Evolutionary conservation across 2,329 filamentous ascomycete genomes (phyloP).

Genomic region (Dothiorella sarmentorum): DNA sequence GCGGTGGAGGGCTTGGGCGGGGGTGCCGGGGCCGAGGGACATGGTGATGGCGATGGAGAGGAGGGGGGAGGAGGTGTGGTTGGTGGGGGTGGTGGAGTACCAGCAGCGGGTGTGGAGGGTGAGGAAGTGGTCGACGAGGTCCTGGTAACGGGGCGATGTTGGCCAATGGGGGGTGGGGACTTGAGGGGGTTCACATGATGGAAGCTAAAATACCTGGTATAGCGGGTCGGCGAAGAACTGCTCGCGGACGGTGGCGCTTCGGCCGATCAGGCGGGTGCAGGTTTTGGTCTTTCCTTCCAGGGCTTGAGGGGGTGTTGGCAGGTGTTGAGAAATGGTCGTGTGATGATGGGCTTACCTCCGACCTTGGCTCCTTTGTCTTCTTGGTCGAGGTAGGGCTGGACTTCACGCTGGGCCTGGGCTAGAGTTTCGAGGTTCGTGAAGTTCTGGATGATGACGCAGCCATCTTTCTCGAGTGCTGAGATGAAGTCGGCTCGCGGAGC

Average conservation of each 20-base stretch:
- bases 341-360: constrained; percentile 21
- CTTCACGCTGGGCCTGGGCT: constrained; percentile 28
- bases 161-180: neutral
- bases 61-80: constrained; percentile 34
- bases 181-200: neutral
- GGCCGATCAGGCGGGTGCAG: constrained; percentile 35
- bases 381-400: constrained; percentile 29
- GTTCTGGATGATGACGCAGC: constrained; percentile 34
- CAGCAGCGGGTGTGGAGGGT: constrained; percentile 35
- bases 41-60: constrained; percentile 40
- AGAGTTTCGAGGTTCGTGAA: constrained; percentile 30
- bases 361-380: constrained; percentile 26
- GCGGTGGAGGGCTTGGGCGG: constrained; percentile 36
- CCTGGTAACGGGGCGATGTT: neutral
- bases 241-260: constrained; percentile 36
- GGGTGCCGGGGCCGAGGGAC: constrained; percentile 33
- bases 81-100: constrained; percentile 30
- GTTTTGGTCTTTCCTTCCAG: constrained; percentile 36
- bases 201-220: constrained; percentile 22
- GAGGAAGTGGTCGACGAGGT: constrained; percentile 33
- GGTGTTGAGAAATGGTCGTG: neutral
- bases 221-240: constrained; percentile 30
- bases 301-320: constrained; percentile 21
- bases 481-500: constrained; percentile 26
- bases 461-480: constrained; percentile 33